Evolutionary conservation across 2,329 filamentous ascomycete genomes (phyloP).

Genomic region (Sclerotinia spermophila): DNA sequence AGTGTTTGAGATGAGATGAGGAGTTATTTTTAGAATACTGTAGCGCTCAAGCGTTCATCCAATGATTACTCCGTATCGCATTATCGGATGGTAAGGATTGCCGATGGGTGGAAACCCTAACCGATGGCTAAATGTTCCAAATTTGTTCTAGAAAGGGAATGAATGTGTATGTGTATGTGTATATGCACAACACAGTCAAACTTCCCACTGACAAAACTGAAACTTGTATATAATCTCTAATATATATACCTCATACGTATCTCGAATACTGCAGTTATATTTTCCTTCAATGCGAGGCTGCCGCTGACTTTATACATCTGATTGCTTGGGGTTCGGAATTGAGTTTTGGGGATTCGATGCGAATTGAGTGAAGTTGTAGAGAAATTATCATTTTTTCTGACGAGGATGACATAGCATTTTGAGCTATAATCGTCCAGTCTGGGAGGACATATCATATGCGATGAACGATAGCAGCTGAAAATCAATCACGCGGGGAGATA

Average conservation of each 20-base stretch:
- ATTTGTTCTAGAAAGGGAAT: background rate
- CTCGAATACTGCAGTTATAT: background rate
- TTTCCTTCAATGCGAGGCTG: background rate
- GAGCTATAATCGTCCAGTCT: background rate
- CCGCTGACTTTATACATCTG: background rate
- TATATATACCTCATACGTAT: no score
- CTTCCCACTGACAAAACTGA: background rate
- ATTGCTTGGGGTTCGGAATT: background rate
- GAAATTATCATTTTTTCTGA: background rate
- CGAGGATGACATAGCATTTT: background rate
- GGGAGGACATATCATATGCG: background rate
- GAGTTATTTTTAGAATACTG: background rate
- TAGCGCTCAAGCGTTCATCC: no score
- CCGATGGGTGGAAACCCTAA: background rate
- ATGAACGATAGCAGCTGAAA: background rate
- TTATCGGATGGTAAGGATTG: background rate
- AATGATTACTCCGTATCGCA: no score
- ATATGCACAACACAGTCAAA: background rate
- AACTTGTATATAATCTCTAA: background rate
- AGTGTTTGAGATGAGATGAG: no score
- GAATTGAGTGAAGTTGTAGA: background rate
- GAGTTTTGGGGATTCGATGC: background rate
- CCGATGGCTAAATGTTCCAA: background rate
- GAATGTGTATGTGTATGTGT: background rate
- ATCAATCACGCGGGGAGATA: background rate